phyloP scores from a whole-genome alignment of 306 rosid genomes.

The Acacia melanoxylon region DNA sequence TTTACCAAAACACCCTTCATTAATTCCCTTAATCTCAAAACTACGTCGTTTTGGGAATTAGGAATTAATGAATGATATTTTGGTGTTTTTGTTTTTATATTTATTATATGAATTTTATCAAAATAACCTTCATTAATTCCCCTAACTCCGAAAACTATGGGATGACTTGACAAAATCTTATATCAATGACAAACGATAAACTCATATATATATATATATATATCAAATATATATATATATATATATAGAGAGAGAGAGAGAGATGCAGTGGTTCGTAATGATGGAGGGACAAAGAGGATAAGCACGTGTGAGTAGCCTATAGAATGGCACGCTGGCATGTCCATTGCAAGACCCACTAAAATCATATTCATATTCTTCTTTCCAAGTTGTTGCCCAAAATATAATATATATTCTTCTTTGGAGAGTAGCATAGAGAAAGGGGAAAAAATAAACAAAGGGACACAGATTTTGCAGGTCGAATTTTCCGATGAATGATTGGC shows the following conservation, averaged over 20 bases:
- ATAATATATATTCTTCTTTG: constrained; percentile 25
- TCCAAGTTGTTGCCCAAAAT: neutral
- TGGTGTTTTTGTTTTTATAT: too few relatives aligned
- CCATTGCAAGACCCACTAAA: constrained; percentile 27
- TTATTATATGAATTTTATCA: too few relatives aligned
- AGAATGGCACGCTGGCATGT: constrained; percentile 70
- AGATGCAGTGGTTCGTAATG: constrained; percentile 58
- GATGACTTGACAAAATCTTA: too few relatives aligned
- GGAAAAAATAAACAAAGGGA: neutral
- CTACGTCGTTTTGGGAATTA: too few relatives aligned
- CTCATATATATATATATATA: too few relatives aligned
- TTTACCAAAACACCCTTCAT: too few relatives aligned
- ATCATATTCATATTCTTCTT: constrained; percentile 28
- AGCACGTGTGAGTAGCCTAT: constrained; percentile 80
- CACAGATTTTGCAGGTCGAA: constrained; percentile 31
- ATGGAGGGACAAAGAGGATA: constrained; percentile 49
- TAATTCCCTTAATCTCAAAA: too few relatives aligned
- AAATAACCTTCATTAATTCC: too few relatives aligned
- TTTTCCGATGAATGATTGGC: constrained; percentile 49
- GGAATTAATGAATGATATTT: too few relatives aligned
- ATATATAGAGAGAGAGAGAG: neutral
- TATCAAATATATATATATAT: too few relatives aligned
- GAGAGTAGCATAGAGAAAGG: neutral
- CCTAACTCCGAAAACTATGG: too few relatives aligned
- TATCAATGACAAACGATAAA: too few relatives aligned